A percentile compares a stretch with the other conserved stretches of the same genome.
Evolutionary conservation across 139 green algal genomes (phyloP).

Genomic region (Haematococcus lacustris): DNA sequence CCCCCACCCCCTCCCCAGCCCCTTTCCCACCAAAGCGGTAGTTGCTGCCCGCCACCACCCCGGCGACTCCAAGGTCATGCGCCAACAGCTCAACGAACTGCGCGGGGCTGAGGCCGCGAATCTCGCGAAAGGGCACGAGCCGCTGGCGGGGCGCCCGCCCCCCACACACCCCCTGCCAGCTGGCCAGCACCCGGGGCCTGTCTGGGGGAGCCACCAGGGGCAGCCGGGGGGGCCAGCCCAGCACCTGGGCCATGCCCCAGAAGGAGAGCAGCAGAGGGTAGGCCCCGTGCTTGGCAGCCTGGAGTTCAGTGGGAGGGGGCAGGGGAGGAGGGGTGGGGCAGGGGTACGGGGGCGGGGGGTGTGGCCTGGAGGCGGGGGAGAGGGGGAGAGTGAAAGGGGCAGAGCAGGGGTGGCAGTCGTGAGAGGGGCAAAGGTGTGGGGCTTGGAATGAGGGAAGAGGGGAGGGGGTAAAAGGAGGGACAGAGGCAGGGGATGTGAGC

Average conservation of each 20-base stretch:
- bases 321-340: too few species aligned
- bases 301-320: too few species aligned
- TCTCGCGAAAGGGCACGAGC: conserved; percentile 70
- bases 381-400: too few species aligned
- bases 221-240: conserved; percentile 57
- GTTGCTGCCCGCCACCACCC: conserved; percentile 80
- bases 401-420: too few species aligned
- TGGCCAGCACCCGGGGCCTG: conserved; percentile 54
- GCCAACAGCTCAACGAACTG: conserved; percentile 80
- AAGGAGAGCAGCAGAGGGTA: conserved; percentile 74
- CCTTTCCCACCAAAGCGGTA: conserved; percentile 80
- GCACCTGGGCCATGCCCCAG: conserved; percentile 72
- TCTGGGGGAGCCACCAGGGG: conserved; percentile 74
- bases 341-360: too few species aligned
- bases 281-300: conserved; percentile 1
- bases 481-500: too few species aligned
- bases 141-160: conserved; percentile 48
- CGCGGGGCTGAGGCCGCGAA: conserved; percentile 64
- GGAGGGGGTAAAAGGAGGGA: too few species aligned
- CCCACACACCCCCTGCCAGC: conserved; percentile 35
- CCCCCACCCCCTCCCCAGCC: neutral
- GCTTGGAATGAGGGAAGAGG: too few species aligned
- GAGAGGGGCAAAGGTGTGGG: too few species aligned
- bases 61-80: conserved; percentile 58
- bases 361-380: too few species aligned